These are phyloP conservation scores for Cladophialophora chaetospira DNA, from an alignment of 2,329 filamentous ascomycete genomes.

Conservation along the genomic window DNA sequence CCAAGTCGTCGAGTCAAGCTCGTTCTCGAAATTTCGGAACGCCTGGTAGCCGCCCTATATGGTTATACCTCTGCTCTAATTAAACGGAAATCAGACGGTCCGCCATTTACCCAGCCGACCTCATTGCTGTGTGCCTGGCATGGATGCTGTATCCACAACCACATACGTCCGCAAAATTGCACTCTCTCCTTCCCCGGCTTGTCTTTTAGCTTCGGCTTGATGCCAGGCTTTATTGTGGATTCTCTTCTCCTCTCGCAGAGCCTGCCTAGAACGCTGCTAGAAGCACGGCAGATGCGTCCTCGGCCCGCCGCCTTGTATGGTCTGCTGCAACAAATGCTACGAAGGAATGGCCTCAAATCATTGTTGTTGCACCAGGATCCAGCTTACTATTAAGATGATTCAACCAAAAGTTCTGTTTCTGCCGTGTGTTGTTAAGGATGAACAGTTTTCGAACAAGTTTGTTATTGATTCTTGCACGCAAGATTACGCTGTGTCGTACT, in stretches of 20 bases:
- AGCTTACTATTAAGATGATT: too few relatives aligned
- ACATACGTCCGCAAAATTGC: slow-evolving; percentile 4
- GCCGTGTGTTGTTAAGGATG: too few relatives aligned
- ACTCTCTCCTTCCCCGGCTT: not conserved
- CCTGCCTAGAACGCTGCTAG: slow-evolving; percentile 25
- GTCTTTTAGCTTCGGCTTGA: not conserved
- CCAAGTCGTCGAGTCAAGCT: not conserved
- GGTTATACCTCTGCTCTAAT: not conserved
- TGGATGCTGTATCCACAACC: not conserved
- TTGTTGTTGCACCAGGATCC: not conserved
- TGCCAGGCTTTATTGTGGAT: not conserved
- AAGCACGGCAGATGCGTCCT: slow-evolving; percentile 14
- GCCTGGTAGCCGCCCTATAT: not conserved
- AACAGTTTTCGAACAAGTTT: too few relatives aligned
- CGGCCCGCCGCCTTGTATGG: slow-evolving; percentile 10
- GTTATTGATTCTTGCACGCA: too few relatives aligned
- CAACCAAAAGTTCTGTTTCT: too few relatives aligned
- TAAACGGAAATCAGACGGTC: not conserved
- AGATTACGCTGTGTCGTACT: too few relatives aligned
- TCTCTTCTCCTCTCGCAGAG: not conserved
- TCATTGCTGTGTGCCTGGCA: not conserved
- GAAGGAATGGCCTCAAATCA: not conserved
- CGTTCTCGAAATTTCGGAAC: not conserved
- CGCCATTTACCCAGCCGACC: slow-evolving; percentile 3
- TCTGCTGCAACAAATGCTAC: not conserved